Percentiles rank a stretch among this genome's conserved stretches.
Evolutionary conservation across 768 basidiomycete genomes (phyloP).

Genomic region (Rickenella mellea): DNA sequence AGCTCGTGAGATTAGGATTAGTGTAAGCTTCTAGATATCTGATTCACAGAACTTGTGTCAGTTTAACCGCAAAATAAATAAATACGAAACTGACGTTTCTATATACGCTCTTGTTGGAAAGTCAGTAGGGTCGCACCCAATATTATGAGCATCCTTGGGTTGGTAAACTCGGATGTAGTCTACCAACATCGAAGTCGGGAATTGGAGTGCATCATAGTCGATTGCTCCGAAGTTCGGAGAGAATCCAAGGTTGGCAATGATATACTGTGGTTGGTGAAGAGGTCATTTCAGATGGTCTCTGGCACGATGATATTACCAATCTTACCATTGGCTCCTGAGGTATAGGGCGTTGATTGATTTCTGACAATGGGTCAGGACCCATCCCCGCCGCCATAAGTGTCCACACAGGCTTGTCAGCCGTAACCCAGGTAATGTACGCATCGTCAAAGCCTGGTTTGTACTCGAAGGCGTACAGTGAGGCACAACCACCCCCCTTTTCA

Average conservation of each 20-base stretch:
- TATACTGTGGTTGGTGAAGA: slow-evolving; percentile 27
- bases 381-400: slow-evolving; percentile 23
- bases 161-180: slow-evolving; percentile 48
- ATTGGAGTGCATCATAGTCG: slow-evolving; percentile 22
- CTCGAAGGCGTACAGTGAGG: slow-evolving; percentile 27
- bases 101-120: slow-evolving; percentile 34
- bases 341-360: slow-evolving; percentile 23
- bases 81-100: slow-evolving; percentile 10
- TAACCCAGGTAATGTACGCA: slow-evolving; percentile 34
- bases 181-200: slow-evolving; percentile 25
- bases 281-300: slow-evolving; percentile 3
- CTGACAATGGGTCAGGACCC: slow-evolving; percentile 17
- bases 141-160: slow-evolving; percentile 33
- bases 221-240: slow-evolving; percentile 30
- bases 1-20: slow-evolving; percentile 44
- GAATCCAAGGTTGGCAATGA: slow-evolving; percentile 27
- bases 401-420: slow-evolving; percentile 24
- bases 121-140: slow-evolving; percentile 41
- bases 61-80: background rate
- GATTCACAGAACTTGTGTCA: background rate
- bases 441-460: no score
- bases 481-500: no score
- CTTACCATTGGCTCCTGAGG: slow-evolving; percentile 43
- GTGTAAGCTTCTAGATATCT: slow-evolving; percentile 51
- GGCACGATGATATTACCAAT: slow-evolving; percentile 7